A percentile compares a stretch with the other conserved stretches of the same genome.
phyloP scores from a whole-genome alignment of 305 asterid genomes.

The Fraxinus latifolia region DNA sequence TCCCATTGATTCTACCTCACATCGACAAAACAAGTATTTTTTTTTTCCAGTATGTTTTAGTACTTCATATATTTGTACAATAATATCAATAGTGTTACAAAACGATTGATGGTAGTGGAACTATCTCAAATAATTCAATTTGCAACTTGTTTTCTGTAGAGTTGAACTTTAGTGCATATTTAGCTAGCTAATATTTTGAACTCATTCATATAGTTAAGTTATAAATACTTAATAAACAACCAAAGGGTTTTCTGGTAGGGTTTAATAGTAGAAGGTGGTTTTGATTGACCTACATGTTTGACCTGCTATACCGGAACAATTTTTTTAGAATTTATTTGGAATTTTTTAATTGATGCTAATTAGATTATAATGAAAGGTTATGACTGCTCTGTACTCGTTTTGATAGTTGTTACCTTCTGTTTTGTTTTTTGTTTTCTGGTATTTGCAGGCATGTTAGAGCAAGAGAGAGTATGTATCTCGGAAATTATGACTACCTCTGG shows the following conservation, averaged over 20 bases:
- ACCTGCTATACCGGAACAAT: not conserved
- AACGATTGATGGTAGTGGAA: not conserved
- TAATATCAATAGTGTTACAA: not conserved
- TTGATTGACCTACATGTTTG: not conserved
- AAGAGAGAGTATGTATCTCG: constrained; percentile 34
- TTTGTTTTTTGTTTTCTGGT: not conserved
- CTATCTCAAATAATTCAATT: not conserved
- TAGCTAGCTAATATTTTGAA: not conserved
- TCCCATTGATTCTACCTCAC: not conserved
- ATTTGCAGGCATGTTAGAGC: constrained; percentile 38
- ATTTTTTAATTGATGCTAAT: not conserved
- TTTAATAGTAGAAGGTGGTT: not conserved
- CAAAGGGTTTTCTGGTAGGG: not conserved
- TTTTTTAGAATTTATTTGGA: not conserved
- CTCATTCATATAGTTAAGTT: not conserved
- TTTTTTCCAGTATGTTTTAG: not conserved
- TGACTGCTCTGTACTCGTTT: not conserved
- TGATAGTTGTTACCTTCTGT: not conserved
- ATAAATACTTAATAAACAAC: not conserved
- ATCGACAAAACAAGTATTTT: not conserved
- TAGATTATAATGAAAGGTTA: not conserved
- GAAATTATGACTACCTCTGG: constrained; percentile 29
- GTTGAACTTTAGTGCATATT: not conserved
- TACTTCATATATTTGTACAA: not conserved
- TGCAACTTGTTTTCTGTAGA: not conserved